phyloP scores from a whole-genome alignment of 225 moss, liverwort and hornwort species.

The Straminergon stramineum region DNA sequence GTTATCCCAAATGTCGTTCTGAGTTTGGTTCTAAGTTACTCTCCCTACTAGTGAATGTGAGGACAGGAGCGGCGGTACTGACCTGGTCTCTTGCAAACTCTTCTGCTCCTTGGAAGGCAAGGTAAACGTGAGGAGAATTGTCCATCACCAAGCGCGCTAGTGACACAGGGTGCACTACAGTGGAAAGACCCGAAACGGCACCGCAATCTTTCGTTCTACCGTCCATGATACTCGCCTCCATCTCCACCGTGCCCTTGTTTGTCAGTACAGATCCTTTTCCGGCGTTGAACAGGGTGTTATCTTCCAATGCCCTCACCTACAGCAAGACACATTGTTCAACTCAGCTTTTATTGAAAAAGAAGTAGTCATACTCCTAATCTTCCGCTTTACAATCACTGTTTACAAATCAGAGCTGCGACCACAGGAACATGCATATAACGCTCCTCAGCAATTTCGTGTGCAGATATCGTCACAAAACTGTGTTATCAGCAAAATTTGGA shows the following conservation, averaged over 20 bases:
- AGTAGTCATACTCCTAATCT: not conserved
- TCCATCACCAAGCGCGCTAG: constrained; percentile 94
- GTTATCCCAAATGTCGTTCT: not conserved
- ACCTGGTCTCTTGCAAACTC: constrained; percentile 88
- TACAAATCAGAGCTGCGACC: not conserved
- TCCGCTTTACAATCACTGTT: not conserved
- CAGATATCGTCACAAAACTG: not conserved
- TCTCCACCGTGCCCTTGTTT: constrained; percentile 81
- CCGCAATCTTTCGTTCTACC: constrained; percentile 69
- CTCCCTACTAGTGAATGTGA: not conserved
- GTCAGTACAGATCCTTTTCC: constrained; percentile 87
- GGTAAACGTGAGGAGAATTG: constrained; percentile 81
- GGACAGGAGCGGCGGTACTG: not conserved
- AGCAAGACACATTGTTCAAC: not conserved
- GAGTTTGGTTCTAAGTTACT: not conserved
- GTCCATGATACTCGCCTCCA: constrained; percentile 99
- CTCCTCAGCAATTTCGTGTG: not conserved
- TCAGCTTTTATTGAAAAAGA: not conserved
- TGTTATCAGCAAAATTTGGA: not conserved
- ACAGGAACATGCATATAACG: not conserved
- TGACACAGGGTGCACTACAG: constrained; percentile 84
- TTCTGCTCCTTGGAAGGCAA: constrained; percentile 91
- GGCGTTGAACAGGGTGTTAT: constrained; percentile 73
- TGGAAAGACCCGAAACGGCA: constrained; percentile 86
- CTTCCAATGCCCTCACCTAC: constrained; percentile 79